Evolutionary conservation across 192 early-diverging fungal genomes (phyloP).

Genomic region (Umbelopsis isabellina): DNA sequence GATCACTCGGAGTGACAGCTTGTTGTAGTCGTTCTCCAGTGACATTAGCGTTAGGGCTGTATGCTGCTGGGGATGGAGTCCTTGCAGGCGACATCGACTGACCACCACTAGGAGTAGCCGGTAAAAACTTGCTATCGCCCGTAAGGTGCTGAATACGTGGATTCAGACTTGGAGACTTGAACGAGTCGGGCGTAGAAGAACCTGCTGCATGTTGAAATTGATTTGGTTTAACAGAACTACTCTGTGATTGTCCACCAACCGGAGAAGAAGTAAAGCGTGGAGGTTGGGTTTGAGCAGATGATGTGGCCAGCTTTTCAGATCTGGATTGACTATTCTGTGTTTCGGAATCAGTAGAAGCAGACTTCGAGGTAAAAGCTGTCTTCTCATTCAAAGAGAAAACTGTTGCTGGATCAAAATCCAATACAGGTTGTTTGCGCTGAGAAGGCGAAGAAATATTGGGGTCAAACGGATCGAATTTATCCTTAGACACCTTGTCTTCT

Average conservation of each 20-base stretch:
- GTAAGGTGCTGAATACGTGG: neutral
- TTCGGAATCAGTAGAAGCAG: neutral
- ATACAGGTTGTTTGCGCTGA: neutral
- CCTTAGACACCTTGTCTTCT: constrained; percentile 1
- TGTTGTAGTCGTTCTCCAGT: no score
- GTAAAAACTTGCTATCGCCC: neutral
- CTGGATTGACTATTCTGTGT: neutral
- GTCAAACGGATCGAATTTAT: constrained; percentile 27
- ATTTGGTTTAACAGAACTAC: neutral
- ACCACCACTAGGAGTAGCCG: neutral
- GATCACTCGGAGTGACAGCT: no score
- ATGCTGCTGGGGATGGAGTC: neutral
- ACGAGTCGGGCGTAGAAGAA: constrained; percentile 4
- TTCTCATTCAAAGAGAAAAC: constrained; percentile 10
- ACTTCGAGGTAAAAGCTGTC: neutral
- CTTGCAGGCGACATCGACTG: neutral
- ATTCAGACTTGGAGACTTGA: constrained; percentile 1
- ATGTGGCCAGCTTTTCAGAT: neutral
- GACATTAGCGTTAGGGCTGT: neutral
- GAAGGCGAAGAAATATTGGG: neutral
- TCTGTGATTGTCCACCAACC: neutral
- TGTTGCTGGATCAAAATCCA: constrained; percentile 11
- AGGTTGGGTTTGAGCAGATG: neutral
- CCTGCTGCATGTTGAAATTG: neutral
- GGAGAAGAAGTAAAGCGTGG: neutral